A percentile compares a stretch with the other conserved stretches of the same genome.
Evolutionary conservation across 1,139 yeast species (phyloP).

Genomic region (Diutina mesorugosa): DNA sequence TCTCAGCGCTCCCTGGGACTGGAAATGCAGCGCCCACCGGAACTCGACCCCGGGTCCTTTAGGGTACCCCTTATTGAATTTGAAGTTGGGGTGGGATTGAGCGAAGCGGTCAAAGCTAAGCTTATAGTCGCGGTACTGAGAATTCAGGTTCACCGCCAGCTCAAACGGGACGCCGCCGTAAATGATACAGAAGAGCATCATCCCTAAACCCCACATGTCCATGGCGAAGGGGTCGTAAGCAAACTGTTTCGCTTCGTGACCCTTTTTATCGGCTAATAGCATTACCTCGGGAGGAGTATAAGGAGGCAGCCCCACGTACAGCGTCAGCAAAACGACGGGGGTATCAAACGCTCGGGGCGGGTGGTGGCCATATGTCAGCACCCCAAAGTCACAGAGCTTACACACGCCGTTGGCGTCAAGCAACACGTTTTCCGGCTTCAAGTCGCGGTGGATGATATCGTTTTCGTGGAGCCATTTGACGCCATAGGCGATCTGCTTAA

Average conservation of each 20-base stretch:
- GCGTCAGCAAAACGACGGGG: constrained; percentile 29
- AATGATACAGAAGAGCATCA: constrained; percentile 46
- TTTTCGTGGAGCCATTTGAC: constrained; percentile 39
- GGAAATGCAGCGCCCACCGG: constrained; percentile 49
- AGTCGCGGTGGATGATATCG: constrained; percentile 51
- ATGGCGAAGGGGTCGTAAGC: constrained; percentile 55
- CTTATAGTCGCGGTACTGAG: constrained; percentile 44
- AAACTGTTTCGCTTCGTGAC: constrained; percentile 22
- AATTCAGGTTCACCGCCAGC: constrained; percentile 37
- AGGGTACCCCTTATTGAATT: constrained; percentile 28
- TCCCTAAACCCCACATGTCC: constrained; percentile 68
- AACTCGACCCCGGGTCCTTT: constrained; percentile 61
- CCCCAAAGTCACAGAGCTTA: constrained; percentile 69
- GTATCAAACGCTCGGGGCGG: constrained; percentile 39
- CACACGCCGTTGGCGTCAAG: constrained; percentile 45
- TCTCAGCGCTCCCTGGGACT: constrained; percentile 45
- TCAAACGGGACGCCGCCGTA: constrained; percentile 52
- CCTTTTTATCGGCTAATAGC: constrained; percentile 30
- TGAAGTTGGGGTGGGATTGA: constrained; percentile 40
- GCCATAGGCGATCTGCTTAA: constrained; percentile 46
- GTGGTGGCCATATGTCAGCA: constrained; percentile 50
- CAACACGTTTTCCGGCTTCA: constrained; percentile 55
- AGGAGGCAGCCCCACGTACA: constrained; percentile 69
- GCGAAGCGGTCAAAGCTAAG: constrained; percentile 38
- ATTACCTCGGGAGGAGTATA: constrained; percentile 71